Base-by-base conservation (phyloP, 2,329 filamentous ascomycete species). In the Dactylonectria estremocensis region DNA sequence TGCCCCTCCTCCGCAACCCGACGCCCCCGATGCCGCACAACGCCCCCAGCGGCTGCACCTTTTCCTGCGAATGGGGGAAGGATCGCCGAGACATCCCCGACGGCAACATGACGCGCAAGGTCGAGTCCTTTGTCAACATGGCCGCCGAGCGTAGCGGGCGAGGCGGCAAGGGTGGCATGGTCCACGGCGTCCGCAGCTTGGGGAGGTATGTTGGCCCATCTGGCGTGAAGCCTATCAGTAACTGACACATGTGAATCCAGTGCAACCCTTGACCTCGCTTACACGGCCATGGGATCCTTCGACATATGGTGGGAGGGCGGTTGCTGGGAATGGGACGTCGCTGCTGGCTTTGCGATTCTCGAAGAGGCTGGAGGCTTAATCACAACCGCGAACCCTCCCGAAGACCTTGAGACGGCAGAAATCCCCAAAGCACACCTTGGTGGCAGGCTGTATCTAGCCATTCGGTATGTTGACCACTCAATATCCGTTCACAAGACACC, bases 271-370 rank as follows among this genome's bases (percentile, higher is more conserved):
- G 92, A 94, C 78, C 80, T 95, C 55, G 92, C 92, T 0, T 95
- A 94, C 77, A 89, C 89, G 10, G 92, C 93, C 13, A 92, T 92
- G 87, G 92, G 92, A 0, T 85, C 89, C 0, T 91, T 94, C 71
- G 92, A 95, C 79, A 93, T 94, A 11, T 94, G 92, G 92, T 95
- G 92, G 92, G 92, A 95, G 77, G 92, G 92, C 3, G 92, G 92
- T 0, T 94, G 92, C 75, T 94, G 92, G 92, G 93, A 94, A 80
- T 95, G 92, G 92, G 93, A 95, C 72, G 92, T 94, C 3, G 92
- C 92, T 2, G 93, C 92, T 13, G 92, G 92, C 2, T 90, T 94
- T 66, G 91, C 91, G 5, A 90, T 95, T 46, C 81, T 95, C 1
- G 83, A 90, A 64, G 92, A 95, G 81, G 92, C 93, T 2, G 92